Conservation (phyloP, 225 moss, liverwort and hornwort species). For the Bryum argenteum region DNA sequence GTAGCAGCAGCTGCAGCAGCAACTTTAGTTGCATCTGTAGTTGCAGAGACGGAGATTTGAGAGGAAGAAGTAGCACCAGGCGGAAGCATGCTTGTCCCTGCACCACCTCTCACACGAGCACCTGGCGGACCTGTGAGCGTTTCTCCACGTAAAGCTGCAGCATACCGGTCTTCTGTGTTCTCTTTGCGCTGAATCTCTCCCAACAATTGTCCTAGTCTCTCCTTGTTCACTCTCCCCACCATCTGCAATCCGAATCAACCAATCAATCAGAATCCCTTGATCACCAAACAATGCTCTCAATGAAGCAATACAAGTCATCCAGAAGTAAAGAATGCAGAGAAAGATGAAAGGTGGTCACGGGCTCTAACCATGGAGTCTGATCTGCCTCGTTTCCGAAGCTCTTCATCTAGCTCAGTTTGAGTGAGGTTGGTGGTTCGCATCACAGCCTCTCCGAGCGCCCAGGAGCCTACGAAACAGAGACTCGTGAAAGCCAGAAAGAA, state of each 20-base stretch:
- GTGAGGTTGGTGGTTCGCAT: conserved; percentile 81
- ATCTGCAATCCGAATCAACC: conserved; percentile 42
- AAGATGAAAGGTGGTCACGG: background rate
- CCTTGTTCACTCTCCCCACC: conserved; percentile 90
- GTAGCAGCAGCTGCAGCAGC: conserved; percentile 28
- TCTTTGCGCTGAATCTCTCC: conserved; percentile 87
- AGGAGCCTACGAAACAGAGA: conserved; percentile 70
- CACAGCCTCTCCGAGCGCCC: conserved; percentile 77
- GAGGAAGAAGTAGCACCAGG: conserved; percentile 25
- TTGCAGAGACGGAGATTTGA: conserved; percentile 34
- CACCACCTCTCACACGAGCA: conserved; percentile 86
- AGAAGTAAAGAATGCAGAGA: background rate
- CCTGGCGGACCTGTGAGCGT: conserved; percentile 91
- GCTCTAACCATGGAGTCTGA: conserved; percentile 68
- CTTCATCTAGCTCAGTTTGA: conserved; percentile 71
- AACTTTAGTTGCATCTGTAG: conserved; percentile 27
- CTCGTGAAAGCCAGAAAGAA: conserved; percentile 81
- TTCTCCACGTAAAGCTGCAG: conserved; percentile 89
- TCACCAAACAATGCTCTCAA: background rate
- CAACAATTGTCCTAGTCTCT: conserved; percentile 77
- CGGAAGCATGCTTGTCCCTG: conserved; percentile 69
- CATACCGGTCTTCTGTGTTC: conserved; percentile 88
- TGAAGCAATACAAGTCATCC: too few species aligned
- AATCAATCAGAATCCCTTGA: background rate
- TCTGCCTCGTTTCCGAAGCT: conserved; percentile 68